Base-by-base conservation (phyloP, 495 filamentous ascomycete species). In the Jackrogersella multiformis region DNA sequence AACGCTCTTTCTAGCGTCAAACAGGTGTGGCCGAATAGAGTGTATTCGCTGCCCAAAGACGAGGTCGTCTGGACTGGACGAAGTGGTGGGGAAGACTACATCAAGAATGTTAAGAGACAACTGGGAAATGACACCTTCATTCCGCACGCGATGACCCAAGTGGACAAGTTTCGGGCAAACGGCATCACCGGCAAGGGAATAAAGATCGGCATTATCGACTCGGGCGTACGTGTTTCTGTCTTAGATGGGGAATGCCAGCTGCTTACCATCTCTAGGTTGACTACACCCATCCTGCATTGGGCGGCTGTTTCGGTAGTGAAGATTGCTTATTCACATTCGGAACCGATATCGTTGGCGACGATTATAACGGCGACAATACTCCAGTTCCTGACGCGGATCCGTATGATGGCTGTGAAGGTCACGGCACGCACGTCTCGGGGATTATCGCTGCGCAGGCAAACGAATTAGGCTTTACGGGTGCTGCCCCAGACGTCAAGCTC, bases 201-300 rank as follows among this genome's bases (percentile, higher is more conserved):
- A 73, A 83, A 81, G 67, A 74, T 84, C 56, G 81, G 64, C 23
- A 73, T 84, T 13, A 76, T 84, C 28, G 81, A 84, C 61, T 82
- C 79, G 1, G 81, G 81, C 45, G 79, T 81, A 74, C 58, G 78
- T 77, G n/a, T 16, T 28, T 2, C 8, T 38, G 21, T 46, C 35
- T 26, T 21, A 12, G 21, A 18, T n/a, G 48, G 48, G 15, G 35
- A 38, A 45, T 5, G 21, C 23, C 13, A 32, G 30, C 2, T 16
- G 35, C 71, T 75, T 58, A 76, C 64, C 6, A 42, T 52, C n/a
- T 21, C 18, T 24, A 81, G 79, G 81, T 83, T 64, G 86, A 88
- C 67, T 88, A 86, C 64, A 80, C 66, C 0, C 85, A 87, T 55
- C 84, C 86, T 4, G 84, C 84, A 7, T 79, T 88, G 4, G 86